Conservation (phyloP, 352 stramenopile genomes). For the Phytopythium oedochilum region DNA sequence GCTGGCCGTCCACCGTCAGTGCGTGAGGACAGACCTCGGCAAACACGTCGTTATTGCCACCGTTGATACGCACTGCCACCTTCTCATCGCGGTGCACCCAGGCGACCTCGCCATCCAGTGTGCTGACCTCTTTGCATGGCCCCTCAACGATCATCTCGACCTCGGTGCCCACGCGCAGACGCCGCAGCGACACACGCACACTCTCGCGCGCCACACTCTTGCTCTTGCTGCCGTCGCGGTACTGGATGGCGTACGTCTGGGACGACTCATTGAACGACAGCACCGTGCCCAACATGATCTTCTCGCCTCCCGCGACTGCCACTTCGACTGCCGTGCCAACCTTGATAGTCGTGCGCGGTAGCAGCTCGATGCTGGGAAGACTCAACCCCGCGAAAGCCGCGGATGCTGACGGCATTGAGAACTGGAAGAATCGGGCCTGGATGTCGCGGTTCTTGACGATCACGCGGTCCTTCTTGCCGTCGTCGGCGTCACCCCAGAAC, state of each 20-base stretch:
- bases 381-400: conserved; percentile 24
- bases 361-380: conserved; percentile 27
- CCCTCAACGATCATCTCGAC: conserved; percentile 74
- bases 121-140: conserved; percentile 66
- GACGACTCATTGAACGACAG: conserved; percentile 33
- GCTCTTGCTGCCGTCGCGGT: conserved; percentile 54
- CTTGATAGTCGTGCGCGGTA: conserved; percentile 26
- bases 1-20: conserved; percentile 57
- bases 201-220: conserved; percentile 45
- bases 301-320: conserved; percentile 27
- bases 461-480: conserved; percentile 31
- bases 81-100: conserved; percentile 74
- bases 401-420: conserved; percentile 17
- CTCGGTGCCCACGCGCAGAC: conserved; percentile 52
- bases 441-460: conserved; percentile 48
- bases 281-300: conserved; percentile 43
- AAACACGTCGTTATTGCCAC: conserved; percentile 64
- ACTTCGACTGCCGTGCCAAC: conserved; percentile 46
- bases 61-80: conserved; percentile 53
- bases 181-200: conserved; percentile 49
- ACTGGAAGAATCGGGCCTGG: conserved; percentile 35
- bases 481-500: conserved; percentile 13
- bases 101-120: conserved; percentile 60
- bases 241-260: conserved; percentile 49
- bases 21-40: conserved; percentile 59